Base-by-base conservation (phyloP, 2,329 filamentous ascomycete genomes). In the Teratosphaeria nubilosa region DNA sequence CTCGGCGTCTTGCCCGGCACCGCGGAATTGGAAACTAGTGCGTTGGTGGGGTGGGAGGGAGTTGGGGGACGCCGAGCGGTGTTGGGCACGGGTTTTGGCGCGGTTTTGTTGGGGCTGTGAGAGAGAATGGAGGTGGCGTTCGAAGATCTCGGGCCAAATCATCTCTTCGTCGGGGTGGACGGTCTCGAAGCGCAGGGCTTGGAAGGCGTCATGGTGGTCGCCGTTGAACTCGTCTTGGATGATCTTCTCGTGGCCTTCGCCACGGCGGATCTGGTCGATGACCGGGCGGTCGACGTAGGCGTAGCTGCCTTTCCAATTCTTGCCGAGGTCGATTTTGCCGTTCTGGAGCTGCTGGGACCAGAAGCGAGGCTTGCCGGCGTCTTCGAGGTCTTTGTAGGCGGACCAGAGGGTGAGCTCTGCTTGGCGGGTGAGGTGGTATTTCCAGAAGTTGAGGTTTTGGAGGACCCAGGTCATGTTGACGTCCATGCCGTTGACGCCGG, bases 381-480 rank as follows among this genome's bases (percentile, higher is more conserved):
- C 52, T 1, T 69, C 63, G 7, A 81, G 69, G 3, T 69, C 65
- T 5, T 62, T 56, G 61, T 76, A 76, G 2, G 68, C 66, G 9
- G 67, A 56, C 53, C 65, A 69, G 2, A 80, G 66, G 0, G 75
- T 71, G 24, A 66, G 64, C n/a, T 75, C 72, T 3, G 69, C 69
- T 9, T 68, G 53, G 7, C 64, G 64, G 48, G 73, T 73, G 65
- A 82, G 74, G 60, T 82, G 78, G 54, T 76, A 75, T 52, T 76
- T 76, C 70, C 81, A 82, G 72, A 82, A 82, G 60, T 80, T 80
- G 51, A 78, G 65, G 45, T 75, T 70, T 60, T 81, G 75, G 5
- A 80, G 65, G 2, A 77, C 55, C 75, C 75, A 80, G 1, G 72
- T 66, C 56, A 78, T 68, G 60, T 81, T 77, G 55, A 82, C 63